Conservation (phyloP, 2,329 filamentous ascomycete genomes). For the Huntiella moniliformis region DNA sequence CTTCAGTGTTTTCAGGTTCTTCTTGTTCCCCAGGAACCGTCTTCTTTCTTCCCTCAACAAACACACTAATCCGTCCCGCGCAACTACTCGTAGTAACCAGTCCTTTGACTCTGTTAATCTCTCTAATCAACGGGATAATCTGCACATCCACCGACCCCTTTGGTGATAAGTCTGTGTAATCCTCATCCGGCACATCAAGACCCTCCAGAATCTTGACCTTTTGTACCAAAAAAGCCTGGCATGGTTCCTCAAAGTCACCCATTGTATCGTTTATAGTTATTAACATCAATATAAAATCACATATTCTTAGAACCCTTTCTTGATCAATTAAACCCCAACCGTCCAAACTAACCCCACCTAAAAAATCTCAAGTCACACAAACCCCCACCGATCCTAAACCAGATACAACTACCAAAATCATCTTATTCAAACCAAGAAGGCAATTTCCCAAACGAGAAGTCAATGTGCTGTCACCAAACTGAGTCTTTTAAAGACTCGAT, state of each 20-base stretch:
- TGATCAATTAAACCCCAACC: neutral
- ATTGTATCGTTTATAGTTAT: neutral
- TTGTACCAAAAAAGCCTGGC: conserved; percentile 31
- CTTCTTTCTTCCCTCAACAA: conserved; percentile 48
- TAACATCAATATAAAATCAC: too few species aligned
- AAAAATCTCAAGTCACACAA: too few species aligned
- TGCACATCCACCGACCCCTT: conserved; percentile 73
- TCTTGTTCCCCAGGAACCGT: conserved; percentile 5
- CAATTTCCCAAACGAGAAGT: too few species aligned
- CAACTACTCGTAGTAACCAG: conserved; percentile 89
- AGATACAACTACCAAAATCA: too few species aligned
- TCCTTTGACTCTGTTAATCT: conserved; percentile 56
- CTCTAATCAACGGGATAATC: conserved; percentile 57
- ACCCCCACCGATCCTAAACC: too few species aligned
- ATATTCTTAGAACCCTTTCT: neutral
- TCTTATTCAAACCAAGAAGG: too few species aligned
- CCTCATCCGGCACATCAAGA: conserved; percentile 45
- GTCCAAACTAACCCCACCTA: too few species aligned
- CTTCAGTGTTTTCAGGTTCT: conserved; percentile 1
- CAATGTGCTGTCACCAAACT: too few species aligned
- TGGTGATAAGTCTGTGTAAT: conserved; percentile 70
- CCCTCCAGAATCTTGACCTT: conserved; percentile 57
- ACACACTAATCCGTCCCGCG: conserved; percentile 71
- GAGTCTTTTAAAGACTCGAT: too few species aligned
- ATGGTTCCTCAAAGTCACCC: conserved; percentile 16